Base-by-base conservation (phyloP, 768 basidiomycete species). In the Termitomyces sp. region DNA sequence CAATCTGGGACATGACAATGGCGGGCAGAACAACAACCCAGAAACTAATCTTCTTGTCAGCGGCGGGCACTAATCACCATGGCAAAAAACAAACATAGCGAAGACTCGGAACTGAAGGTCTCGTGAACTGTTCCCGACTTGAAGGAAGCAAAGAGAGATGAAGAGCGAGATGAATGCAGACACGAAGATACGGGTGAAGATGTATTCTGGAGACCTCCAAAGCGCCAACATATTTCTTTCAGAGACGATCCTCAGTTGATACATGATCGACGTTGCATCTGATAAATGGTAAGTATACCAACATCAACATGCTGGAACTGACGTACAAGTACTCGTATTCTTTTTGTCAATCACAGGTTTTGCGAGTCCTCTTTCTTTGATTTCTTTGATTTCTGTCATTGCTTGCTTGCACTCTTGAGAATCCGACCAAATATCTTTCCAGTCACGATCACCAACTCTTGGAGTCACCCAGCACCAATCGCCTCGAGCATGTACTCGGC, bases 161-260 rank as follows among this genome's bases (percentile, higher is more conserved):
- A 84, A 84, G 13, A 90, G 72, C 14, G 88, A 84, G 56, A 88
- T 81, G 68, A 85, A 85, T 3, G 79, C 76, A 61, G 89, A 87
- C 16, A 88, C 82, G 69, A 92, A 92, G 26, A 93, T 73, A 20
- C 93, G 83, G 52, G 84, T 91, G 75, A 87, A 94, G 51, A 91
- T 84, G 68, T 94, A 95, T 62, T 92, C 85, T 3, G 92, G 89
- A 9, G 86, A 89, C 55, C 93, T 78, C 88, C 90, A 94, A 13
- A 94, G 74, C 2, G 90, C 85, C 6, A 76, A 64, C 64, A 85
- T 85, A 66, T 90, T 88, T 43, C 92, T 79, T 22, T 74, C 62
- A 18, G 84, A 76, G 57, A 94, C 90, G 14, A 78, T 76, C 61
- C 77, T 76, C 60, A 94, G 75, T 69, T 96, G 93, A 67, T 85